Evolutionary conservation across 2,329 filamentous ascomycete genomes (phyloP).

Genomic region (Curvularia sp.): DNA sequence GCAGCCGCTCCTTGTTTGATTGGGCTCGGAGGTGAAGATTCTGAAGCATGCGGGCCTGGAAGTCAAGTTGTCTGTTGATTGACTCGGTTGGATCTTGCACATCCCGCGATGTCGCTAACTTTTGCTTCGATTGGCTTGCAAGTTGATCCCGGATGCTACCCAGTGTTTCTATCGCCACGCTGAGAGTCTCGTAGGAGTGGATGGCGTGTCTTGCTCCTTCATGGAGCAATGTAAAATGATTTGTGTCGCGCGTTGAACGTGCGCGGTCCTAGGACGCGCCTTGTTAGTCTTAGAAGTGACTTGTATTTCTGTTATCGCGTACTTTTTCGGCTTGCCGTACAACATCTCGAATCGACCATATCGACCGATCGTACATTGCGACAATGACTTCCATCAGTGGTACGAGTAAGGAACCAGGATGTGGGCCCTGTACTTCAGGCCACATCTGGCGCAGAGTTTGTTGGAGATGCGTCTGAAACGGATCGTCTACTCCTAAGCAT

Average conservation of each 20-base stretch:
- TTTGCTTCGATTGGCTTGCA: background rate
- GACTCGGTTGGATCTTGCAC: background rate
- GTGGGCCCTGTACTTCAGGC: slow-evolving; percentile 1
- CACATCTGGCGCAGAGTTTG: slow-evolving; percentile 9
- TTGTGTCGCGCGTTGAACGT: background rate
- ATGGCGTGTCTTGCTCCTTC: slow-evolving; percentile 27
- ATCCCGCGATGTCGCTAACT: background rate
- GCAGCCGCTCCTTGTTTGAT: slow-evolving; percentile 28
- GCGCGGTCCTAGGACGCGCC: slow-evolving; percentile 9
- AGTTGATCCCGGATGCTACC: slow-evolving; percentile 15
- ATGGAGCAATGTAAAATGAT: slow-evolving; percentile 22
- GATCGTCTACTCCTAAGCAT: slow-evolving; percentile 16
- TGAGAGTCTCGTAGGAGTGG: slow-evolving; percentile 25
- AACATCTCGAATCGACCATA: slow-evolving; percentile 28
- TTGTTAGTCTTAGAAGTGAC: background rate
- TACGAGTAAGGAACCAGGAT: slow-evolving; percentile 22
- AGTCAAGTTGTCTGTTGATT: slow-evolving; percentile 4
- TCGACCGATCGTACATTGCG: slow-evolving; percentile 17
- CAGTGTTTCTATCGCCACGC: slow-evolving; percentile 16
- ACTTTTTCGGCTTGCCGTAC: slow-evolving; percentile 24
- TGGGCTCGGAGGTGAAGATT: slow-evolving; percentile 19
- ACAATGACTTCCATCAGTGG: slow-evolving; percentile 25
- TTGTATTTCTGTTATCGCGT: background rate
- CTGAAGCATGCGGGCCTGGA: slow-evolving; percentile 21
- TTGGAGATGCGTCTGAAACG: slow-evolving; percentile 15